Evolutionary conservation across 225 moss, liverwort and hornwort species (phyloP), one percentile per base, ranked within the genome.

Genomic region (Physcomitrellopsis africana): DNA sequence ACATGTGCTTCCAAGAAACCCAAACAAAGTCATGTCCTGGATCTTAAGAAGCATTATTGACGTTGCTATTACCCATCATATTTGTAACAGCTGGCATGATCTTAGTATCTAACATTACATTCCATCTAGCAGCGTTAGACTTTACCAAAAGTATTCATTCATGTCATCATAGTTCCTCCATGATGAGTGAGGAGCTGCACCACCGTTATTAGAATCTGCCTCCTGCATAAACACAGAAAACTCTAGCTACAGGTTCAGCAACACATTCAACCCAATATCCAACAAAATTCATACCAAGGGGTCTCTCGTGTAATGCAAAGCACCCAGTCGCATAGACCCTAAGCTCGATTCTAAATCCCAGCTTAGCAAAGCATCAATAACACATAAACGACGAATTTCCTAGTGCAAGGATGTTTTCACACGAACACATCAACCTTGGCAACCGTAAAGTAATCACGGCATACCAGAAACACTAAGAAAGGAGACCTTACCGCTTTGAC

Each of bases 161-260:
- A 97, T 80, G 72, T 97, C 97, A 82, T 97, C 97, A 69, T 97
- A 97, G 68, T 97, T 97, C 70, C 97, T 90, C 97, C 97, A 94
- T 56, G 91, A 88, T 48, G 97, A 92, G 82, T 97, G 94, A 42
- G 97, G 89, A 54, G 93, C 90, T 68, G 90, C 89, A 76, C 94
- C 94, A 81, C 83, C 82, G 18, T 87, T 72, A 71, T 86, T 93
- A 67, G 86, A 87, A 74, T 79, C 82, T 63, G 91, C 83, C 78
- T 97, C 97, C 97, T 97, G 83, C 26, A 80, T 43, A 73, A 11
- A 51, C 37, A 58, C 32, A 37, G 32, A 49, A 1, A 54, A 24
- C 23, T 29, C 48, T 51, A 76, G 29, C 20, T 62, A 29, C 72
- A 44, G 29, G 69, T 29, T 77, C 63, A 5, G 67, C 8, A 68